Evolutionary conservation across 495 filamentous ascomycete genomes (phyloP).

Genomic region (Neurospora tetrasperma): DNA sequence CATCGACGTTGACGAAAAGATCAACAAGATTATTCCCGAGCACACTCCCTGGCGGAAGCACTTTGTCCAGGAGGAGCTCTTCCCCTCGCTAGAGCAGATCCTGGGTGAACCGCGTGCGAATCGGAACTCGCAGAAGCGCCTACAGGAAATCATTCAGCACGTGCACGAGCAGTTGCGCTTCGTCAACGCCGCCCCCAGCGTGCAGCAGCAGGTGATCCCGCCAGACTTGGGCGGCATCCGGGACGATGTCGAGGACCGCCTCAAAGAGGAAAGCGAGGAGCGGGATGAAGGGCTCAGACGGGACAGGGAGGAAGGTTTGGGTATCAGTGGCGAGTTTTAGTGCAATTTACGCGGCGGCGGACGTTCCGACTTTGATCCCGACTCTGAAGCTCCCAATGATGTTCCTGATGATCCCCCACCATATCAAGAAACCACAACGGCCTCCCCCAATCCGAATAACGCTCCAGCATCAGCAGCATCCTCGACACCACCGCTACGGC

Average conservation of each 20-base stretch:
- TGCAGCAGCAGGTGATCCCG: conserved; percentile 73
- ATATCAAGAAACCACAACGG: neutral
- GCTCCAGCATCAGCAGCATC: neutral
- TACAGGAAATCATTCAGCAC: conserved; percentile 60
- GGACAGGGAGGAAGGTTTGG: conserved; percentile 32
- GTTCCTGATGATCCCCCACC: neutral
- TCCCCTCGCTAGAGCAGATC: conserved; percentile 64
- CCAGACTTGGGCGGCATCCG: conserved; percentile 63
- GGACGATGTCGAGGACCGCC: conserved; percentile 68
- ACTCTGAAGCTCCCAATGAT: neutral
- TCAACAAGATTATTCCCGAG: conserved; percentile 63
- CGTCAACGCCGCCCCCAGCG: conserved; percentile 72
- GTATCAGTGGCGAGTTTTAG: conserved; percentile 31
- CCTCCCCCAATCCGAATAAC: neutral
- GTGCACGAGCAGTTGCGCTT: conserved; percentile 82
- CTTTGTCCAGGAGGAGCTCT: conserved; percentile 74
- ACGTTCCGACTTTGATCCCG: neutral
- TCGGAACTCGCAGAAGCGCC: conserved; percentile 63
- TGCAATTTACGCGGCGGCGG: neutral
- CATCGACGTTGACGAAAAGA: conserved; percentile 57
- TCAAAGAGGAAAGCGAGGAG: conserved; percentile 60
- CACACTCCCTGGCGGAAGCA: conserved; percentile 69
- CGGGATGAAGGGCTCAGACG: conserved; percentile 41
- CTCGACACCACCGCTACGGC: neutral
- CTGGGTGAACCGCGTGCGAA: conserved; percentile 53